Base-by-base conservation (phyloP, 345 rosid species). In the Eucalyptus microcorys region DNA sequence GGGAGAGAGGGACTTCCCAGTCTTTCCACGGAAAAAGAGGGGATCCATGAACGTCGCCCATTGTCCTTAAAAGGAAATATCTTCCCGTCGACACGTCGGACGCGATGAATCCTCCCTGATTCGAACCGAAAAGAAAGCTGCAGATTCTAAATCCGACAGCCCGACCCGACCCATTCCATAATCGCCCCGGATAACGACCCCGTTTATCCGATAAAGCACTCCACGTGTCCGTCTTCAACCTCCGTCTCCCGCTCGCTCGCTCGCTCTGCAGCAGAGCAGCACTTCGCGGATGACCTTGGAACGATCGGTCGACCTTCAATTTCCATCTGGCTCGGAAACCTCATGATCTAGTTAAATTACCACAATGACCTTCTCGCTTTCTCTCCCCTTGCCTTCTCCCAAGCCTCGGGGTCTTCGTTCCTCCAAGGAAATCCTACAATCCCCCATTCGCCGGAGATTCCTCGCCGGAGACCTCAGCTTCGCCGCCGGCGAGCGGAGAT, bases 341-440 rank as follows among this genome's bases (percentile, higher is more conserved):
- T 90, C 90, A 90, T 93, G 93, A 76, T 86, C 45, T 52, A 55
- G 76, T 47, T 42, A 89, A 90, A 88, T 89, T 50, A 48, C 89
- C 64, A 87, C 89, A 76, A 93, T 93, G 94, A 86, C 92, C 87
- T 76, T 91, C 48, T 89, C 92, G 32, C 92, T 92, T 40, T 90
- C 89, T 17, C 90, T 93, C 81, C 90, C 89, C n/a, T 66, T 88
- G 42, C 90, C 94, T 34, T 90, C 92, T 57, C 93, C 90, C 24
- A 86, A 90, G 84, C 90, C 89, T 43, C 90, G 57, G 88, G 87
- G 85, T 26, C 91, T 92, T 87, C 92, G 14, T 91, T 92, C 93
- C 91, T 61, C 86, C 47, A 87, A 48, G 79, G 71, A 32, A 86
- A 21, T 50, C 49, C 40, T 68, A 6, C 48, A 53, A 24, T 66